Percentiles rank a stretch among this genome's conserved stretches.
Conservation (phyloP, 257 asterid genomes). For the Echites panduratus region DNA sequence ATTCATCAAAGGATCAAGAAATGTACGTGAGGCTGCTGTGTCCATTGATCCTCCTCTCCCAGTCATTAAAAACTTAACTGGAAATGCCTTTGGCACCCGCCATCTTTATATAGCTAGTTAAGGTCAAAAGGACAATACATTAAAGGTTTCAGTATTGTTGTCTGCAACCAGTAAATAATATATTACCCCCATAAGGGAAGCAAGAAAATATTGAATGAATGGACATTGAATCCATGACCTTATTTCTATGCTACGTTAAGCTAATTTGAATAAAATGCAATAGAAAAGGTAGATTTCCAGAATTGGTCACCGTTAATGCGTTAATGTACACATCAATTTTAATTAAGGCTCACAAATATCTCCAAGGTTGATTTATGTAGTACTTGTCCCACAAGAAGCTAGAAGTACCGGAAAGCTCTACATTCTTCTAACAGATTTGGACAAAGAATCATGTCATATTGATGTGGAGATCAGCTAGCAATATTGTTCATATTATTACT, state of each 20-base stretch:
- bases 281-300: background rate
- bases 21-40: background rate
- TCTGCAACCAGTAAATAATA: background rate
- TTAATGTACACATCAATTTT: too few relatives aligned
- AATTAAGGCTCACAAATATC: too few relatives aligned
- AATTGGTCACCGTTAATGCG: too few relatives aligned
- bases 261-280: background rate
- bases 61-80: background rate
- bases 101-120: too few relatives aligned
- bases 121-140: background rate
- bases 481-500: too few relatives aligned
- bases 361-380: too few relatives aligned
- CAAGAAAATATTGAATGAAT: background rate
- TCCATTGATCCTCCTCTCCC: background rate
- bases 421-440: background rate
- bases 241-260: slow-evolving; percentile 2
- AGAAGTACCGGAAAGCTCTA: background rate
- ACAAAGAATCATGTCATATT: background rate
- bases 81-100: background rate
- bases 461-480: too few relatives aligned
- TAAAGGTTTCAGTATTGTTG: background rate
- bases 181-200: background rate
- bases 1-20: background rate
- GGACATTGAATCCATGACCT: background rate
- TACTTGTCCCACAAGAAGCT: background rate